phyloP scores from a whole-genome alignment of 768 basidiomycete species.

The Tricholoma matsutake region DNA sequence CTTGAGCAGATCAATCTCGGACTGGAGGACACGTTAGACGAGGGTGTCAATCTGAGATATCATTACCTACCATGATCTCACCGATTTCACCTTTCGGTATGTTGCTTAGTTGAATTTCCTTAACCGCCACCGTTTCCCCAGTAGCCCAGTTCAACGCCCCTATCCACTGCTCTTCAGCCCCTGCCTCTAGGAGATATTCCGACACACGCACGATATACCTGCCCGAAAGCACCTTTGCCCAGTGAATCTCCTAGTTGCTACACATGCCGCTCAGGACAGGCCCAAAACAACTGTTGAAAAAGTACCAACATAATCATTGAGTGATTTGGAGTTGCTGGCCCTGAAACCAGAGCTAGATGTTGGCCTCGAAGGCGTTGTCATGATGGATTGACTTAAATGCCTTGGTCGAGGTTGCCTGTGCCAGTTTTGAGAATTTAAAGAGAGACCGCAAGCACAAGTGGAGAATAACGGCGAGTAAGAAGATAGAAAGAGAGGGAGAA shows the following conservation, averaged over 20 bases:
- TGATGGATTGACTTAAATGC: slow-evolving; percentile 20
- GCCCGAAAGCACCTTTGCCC: slow-evolving; percentile 97
- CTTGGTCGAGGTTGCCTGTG: slow-evolving; percentile 11
- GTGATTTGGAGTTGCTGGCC: slow-evolving; percentile 45
- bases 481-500: slow-evolving; percentile 7
- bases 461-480: slow-evolving; percentile 10
- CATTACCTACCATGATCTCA: slow-evolving; percentile 86
- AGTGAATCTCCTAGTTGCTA: slow-evolving; percentile 96
- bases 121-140: slow-evolving; percentile 97
- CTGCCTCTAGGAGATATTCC: slow-evolving; percentile 1
- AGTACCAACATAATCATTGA: slow-evolving; percentile 61
- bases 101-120: slow-evolving; percentile 93
- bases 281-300: slow-evolving; percentile 1
- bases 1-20: slow-evolving; percentile 96
- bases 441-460: slow-evolving; percentile 12
- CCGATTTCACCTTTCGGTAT: slow-evolving; percentile 91
- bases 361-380: slow-evolving; percentile 40
- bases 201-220: slow-evolving; percentile 81
- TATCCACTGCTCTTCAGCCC: slow-evolving; percentile 25
- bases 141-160: slow-evolving; percentile 93
- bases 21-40: slow-evolving; percentile 45
- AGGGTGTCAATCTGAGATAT: slow-evolving; percentile 3
- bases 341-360: slow-evolving; percentile 34
- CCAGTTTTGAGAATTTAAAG: slow-evolving; percentile 19
- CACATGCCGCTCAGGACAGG: slow-evolving; percentile 7